phyloP scores from a whole-genome alignment of 2,329 filamentous ascomycete genomes.

The Stachybotrys chlorohalonatus region DNA sequence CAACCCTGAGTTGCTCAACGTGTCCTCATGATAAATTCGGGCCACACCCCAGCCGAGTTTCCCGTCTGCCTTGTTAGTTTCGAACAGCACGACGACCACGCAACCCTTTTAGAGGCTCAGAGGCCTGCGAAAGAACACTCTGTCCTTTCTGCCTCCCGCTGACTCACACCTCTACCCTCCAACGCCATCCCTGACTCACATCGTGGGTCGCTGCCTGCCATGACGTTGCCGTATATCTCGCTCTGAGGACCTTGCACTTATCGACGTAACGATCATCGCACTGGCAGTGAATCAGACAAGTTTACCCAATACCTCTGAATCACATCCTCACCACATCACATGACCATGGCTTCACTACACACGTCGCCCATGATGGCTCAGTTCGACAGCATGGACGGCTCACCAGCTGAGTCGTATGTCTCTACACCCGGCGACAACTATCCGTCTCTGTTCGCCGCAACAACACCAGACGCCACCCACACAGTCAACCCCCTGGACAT shows the following conservation, averaged over 20 bases:
- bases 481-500: constrained; percentile 38
- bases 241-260: constrained; percentile 7
- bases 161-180: constrained; percentile 10
- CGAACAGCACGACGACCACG: not conserved
- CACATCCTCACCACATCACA: constrained; percentile 8
- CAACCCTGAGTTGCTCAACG: constrained; percentile 14
- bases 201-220: constrained; percentile 11
- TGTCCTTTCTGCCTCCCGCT: constrained; percentile 5
- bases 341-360: constrained; percentile 30
- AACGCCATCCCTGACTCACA: constrained; percentile 10
- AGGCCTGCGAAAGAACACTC: constrained; percentile 3
- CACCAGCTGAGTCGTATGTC: constrained; percentile 44
- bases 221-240: constrained; percentile 8
- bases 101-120: constrained; percentile 2
- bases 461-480: constrained; percentile 17
- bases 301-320: constrained; percentile 3
- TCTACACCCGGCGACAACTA: constrained; percentile 40
- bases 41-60: constrained; percentile 12
- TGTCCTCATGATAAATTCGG: constrained; percentile 26
- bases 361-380: constrained; percentile 33
- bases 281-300: not conserved
- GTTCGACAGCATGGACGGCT: constrained; percentile 32
- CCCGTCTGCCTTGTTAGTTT: constrained; percentile 2
- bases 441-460: constrained; percentile 36
- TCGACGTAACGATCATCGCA: not conserved